Conservation (phyloP, 352 stramenopile species). For the Thalassiosira exigua region DNA sequence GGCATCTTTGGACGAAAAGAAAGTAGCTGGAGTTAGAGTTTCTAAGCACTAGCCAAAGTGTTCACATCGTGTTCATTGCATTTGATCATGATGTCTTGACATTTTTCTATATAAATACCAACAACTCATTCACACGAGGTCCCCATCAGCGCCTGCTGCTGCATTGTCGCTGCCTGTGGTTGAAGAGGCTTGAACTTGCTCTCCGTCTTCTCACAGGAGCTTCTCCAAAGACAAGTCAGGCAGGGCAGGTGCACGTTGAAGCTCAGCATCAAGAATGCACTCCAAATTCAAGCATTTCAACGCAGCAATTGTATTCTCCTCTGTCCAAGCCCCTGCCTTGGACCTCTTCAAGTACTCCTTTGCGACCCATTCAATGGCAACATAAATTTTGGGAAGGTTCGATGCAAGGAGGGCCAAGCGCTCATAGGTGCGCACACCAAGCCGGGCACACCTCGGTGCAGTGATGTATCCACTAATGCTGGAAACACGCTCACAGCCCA, state of each 20-base stretch:
- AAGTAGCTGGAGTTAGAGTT: constrained; percentile 18
- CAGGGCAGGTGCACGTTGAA: too few species aligned
- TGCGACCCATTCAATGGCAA: constrained; percentile 11
- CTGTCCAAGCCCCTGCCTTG: neutral
- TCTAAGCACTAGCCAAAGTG: neutral
- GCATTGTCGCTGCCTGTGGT: neutral
- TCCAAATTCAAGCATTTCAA: constrained; percentile 32
- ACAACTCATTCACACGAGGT: too few species aligned
- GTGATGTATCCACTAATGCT: too few species aligned
- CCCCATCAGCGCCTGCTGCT: neutral
- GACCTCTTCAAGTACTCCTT: constrained; percentile 14
- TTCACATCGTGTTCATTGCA: neutral
- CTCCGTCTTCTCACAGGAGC: neutral
- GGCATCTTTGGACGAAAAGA: neutral
- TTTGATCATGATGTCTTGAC: neutral
- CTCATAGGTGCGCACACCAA: constrained; percentile 12
- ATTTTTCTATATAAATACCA: too few species aligned
- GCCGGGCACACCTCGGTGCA: neutral
- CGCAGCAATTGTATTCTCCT: neutral
- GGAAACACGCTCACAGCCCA: too few species aligned
- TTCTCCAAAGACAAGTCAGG: neutral
- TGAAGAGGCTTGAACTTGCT: neutral
- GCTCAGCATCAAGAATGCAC: neutral
- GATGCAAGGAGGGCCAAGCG: constrained; percentile 4
- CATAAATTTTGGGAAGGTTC: constrained; percentile 8